Conservation (phyloP, 768 basidiomycete genomes). For the Lactarius trivialis region DNA sequence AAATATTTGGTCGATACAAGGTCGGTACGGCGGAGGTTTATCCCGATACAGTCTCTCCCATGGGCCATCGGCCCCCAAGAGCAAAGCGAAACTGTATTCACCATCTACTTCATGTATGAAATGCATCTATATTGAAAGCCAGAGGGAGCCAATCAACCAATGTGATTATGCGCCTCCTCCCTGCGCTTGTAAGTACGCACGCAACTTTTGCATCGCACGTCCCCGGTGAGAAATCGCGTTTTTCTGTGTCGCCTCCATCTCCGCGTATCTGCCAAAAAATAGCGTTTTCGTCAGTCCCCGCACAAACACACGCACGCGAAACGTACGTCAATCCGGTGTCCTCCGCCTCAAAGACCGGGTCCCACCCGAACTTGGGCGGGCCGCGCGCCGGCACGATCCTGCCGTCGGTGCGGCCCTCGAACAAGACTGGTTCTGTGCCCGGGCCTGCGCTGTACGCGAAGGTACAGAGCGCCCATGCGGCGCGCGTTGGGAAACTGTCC, state of each 20-base stretch:
- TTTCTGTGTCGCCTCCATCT: constrained; percentile 59
- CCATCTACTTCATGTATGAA: background rate
- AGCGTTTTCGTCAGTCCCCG: background rate
- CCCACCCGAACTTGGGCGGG: constrained; percentile 80
- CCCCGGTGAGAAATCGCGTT: constrained; percentile 62
- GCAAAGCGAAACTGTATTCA: constrained; percentile 6
- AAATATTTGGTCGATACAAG: too few relatives aligned
- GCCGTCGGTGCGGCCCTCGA: constrained; percentile 86
- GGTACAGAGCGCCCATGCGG: constrained; percentile 89
- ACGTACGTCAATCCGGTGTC: constrained; percentile 71
- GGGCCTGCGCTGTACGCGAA: constrained; percentile 92
- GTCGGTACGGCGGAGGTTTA: too few relatives aligned
- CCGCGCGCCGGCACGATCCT: constrained; percentile 85
- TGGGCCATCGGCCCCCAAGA: constrained; percentile 18
- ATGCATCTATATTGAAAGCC: background rate
- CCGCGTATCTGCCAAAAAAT: constrained; percentile 47
- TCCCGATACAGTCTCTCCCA: background rate
- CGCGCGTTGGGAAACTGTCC: constrained; percentile 63
- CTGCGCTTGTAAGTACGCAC: constrained; percentile 33
- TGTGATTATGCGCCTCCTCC: constrained; percentile 2
- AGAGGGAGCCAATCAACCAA: background rate
- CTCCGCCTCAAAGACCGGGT: constrained; percentile 75
- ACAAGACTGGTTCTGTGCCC: constrained; percentile 67
- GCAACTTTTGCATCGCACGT: constrained; percentile 54
- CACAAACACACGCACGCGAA: background rate